phyloP scores from a whole-genome alignment of 139 green algal species.

The Coccomyxa sp. region DNA sequence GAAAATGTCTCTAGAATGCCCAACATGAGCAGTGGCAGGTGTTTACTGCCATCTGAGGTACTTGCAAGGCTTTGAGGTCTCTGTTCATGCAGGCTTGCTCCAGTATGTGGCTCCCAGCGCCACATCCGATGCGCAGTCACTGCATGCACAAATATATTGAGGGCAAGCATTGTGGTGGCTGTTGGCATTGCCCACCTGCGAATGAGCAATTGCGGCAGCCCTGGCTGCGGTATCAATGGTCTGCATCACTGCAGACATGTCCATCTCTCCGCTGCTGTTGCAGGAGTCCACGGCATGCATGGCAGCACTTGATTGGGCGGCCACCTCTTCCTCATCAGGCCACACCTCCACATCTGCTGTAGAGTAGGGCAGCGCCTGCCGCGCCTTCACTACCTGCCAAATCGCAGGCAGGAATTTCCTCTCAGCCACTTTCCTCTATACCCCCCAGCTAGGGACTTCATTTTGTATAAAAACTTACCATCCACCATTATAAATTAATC shows the following conservation, averaged over 20 bases:
- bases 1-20: too few relatives aligned
- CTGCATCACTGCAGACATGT: neutral
- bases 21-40: too few relatives aligned
- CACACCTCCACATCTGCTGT: conserved; percentile 33
- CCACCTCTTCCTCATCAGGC: conserved; percentile 36
- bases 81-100: neutral
- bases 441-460: neutral
- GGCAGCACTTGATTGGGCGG: conserved; percentile 4
- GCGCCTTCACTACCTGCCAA: conserved; percentile 16
- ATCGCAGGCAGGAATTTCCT: neutral
- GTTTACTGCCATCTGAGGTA: too few relatives aligned
- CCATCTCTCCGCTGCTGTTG: neutral
- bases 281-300: neutral
- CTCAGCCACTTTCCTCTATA: neutral
- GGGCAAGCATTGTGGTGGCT: neutral
- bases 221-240: conserved; percentile 11
- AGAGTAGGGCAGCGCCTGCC: conserved; percentile 31
- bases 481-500: too few relatives aligned
- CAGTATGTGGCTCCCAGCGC: neutral
- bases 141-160: neutral
- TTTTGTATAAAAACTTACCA: too few relatives aligned
- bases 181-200: neutral
- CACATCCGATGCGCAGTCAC: neutral
- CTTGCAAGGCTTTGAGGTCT: too few relatives aligned
- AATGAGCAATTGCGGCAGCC: conserved; percentile 6